phyloP scores from a whole-genome alignment of 192 early-diverging fungal genomes.

The Bifiguratus adelaidae region DNA sequence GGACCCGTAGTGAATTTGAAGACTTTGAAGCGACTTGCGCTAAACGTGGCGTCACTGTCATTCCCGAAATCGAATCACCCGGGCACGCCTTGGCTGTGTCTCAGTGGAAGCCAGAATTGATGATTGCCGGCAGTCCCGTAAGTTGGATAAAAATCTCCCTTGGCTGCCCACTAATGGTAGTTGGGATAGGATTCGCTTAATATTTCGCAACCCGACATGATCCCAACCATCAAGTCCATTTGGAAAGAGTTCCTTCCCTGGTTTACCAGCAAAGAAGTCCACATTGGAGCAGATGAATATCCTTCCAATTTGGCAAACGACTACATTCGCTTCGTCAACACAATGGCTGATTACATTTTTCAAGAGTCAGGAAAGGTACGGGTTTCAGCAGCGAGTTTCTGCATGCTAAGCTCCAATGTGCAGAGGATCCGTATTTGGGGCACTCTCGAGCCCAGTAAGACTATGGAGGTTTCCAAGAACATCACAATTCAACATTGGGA shows the following conservation, averaged over 20 bases:
- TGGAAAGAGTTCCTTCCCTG: slow-evolving; percentile 6
- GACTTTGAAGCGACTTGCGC: background rate
- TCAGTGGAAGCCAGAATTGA: slow-evolving; percentile 2
- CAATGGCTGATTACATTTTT: slow-evolving; percentile 2
- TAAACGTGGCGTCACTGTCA: background rate
- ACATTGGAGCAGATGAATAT: slow-evolving; percentile 6
- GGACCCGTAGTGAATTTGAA: slow-evolving; percentile 2
- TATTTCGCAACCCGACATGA: slow-evolving; percentile 3
- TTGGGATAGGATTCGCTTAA: background rate
- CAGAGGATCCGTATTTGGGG: slow-evolving; percentile 4
- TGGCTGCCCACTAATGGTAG: background rate
- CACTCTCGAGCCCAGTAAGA: slow-evolving; percentile 3
- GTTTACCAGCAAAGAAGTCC: background rate
- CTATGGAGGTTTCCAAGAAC: background rate
- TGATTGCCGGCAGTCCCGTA: slow-evolving; percentile 1
- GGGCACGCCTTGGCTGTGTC: slow-evolving; percentile 1
- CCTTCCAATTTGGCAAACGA: slow-evolving; percentile 1
- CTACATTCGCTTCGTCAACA: slow-evolving; percentile 5
- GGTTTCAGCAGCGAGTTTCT: too few relatives aligned
- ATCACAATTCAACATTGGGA: slow-evolving; percentile 5
- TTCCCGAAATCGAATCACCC: slow-evolving; percentile 4
- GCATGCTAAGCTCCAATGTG: background rate
- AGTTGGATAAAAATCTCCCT: background rate
- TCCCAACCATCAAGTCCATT: slow-evolving; percentile 4
- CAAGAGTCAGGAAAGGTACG: slow-evolving; percentile 2